These are phyloP conservation scores for Quercus alba DNA, from an alignment of 306 rosid genomes.

Conservation along the genomic window DNA sequence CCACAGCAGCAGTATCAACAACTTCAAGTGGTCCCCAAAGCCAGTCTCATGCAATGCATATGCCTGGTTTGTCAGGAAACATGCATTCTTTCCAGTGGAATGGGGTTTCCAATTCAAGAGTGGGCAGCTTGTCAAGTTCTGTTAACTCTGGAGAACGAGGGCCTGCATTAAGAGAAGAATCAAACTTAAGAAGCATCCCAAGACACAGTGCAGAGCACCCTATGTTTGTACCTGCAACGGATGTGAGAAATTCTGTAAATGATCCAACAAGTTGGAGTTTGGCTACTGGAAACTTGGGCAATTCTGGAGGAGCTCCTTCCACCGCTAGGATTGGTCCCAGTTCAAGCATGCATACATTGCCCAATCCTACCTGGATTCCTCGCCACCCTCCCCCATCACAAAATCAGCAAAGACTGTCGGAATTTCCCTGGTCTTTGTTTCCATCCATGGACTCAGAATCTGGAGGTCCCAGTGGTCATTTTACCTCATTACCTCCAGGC, in stretches of 20 bases:
- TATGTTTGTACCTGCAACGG: conserved; percentile 35
- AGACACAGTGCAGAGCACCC: conserved; percentile 48
- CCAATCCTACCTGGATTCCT: conserved; percentile 55
- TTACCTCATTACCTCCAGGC: conserved; percentile 49
- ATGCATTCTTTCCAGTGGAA: conserved; percentile 49
- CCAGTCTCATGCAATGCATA: conserved; percentile 38
- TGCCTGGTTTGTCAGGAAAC: conserved; percentile 22
- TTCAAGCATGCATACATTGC: conserved; percentile 41
- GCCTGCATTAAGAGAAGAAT: conserved; percentile 41
- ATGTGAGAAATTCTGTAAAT: conserved; percentile 39
- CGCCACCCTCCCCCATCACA: conserved; percentile 44
- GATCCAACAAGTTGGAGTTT: conserved; percentile 51
- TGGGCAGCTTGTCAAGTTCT: conserved; percentile 44
- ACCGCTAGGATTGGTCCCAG: conserved; percentile 54
- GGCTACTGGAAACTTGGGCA: conserved; percentile 44
- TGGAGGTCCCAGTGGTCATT: conserved; percentile 48
- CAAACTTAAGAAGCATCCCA: conserved; percentile 40
- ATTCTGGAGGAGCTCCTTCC: conserved; percentile 53
- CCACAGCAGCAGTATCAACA: conserved; percentile 49
- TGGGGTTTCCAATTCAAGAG: conserved; percentile 52
- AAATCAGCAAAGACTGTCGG: conserved; percentile 56
- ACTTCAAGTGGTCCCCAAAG: conserved; percentile 45
- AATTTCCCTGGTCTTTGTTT: conserved; percentile 76
- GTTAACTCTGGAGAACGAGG: conserved; percentile 45
- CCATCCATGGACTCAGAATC: conserved; percentile 55